These are phyloP conservation scores for Phaeolepiota aurea DNA, from an alignment of 768 basidiomycete species.

Conservation along the genomic window DNA sequence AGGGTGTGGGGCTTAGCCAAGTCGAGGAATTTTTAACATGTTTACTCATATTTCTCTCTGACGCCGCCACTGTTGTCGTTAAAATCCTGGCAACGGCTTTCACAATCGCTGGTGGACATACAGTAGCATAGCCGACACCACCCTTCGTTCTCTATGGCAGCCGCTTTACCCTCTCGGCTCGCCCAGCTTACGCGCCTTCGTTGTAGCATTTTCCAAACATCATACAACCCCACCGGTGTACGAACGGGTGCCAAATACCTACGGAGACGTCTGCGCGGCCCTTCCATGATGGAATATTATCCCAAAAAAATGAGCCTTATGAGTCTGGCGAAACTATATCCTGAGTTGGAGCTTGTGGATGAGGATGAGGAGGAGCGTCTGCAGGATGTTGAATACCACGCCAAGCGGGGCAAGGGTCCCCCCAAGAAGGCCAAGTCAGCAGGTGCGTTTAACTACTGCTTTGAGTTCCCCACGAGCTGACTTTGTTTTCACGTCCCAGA, in stretches of 20 bases:
- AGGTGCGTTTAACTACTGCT: constrained; percentile 33
- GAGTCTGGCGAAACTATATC: constrained; percentile 39
- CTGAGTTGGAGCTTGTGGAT: constrained; percentile 54
- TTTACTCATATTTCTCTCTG: no score
- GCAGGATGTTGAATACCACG: constrained; percentile 59
- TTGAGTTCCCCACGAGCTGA: neutral
- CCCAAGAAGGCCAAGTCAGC: constrained; percentile 72
- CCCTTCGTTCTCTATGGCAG: constrained; percentile 26
- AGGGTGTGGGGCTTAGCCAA: no score
- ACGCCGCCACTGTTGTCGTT: no score
- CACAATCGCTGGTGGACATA: no score
- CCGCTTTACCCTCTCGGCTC: constrained; percentile 42
- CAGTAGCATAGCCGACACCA: no score
- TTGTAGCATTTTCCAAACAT: constrained; percentile 75
- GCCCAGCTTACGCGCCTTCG: constrained; percentile 55
- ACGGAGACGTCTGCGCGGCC: constrained; percentile 71
- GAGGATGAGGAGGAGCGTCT: constrained; percentile 60
- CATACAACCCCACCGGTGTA: constrained; percentile 74
- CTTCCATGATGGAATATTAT: constrained; percentile 83
- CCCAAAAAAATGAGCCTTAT: constrained; percentile 52
- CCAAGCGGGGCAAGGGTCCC: constrained; percentile 73
- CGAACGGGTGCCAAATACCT: constrained; percentile 94
- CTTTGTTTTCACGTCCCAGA: constrained; percentile 7
- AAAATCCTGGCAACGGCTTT: no score
- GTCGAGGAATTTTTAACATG: no score